Conservation (phyloP, 345 rosid species). For the Brassica cretica region DNA sequence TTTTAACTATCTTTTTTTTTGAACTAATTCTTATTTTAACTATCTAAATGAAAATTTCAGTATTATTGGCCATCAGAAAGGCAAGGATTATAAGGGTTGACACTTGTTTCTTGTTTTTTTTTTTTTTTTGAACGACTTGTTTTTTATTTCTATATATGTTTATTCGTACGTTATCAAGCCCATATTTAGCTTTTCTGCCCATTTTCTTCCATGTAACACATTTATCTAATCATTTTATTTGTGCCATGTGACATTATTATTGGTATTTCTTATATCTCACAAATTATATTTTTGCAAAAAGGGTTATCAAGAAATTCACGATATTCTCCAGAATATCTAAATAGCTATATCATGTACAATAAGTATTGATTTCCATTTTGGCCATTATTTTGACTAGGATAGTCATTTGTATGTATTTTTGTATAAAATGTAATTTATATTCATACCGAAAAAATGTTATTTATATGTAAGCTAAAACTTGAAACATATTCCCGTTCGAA, state of each 20-base stretch:
- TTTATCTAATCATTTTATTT: conserved; percentile 1
- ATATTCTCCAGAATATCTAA: not conserved
- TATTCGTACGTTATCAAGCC: conserved; percentile 24
- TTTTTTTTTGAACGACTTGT: not conserved
- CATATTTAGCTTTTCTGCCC: conserved; percentile 2
- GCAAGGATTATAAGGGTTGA: conserved; percentile 23
- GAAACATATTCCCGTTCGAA: not conserved
- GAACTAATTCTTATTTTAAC: not conserved
- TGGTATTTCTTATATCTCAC: not conserved
- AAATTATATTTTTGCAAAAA: not conserved
- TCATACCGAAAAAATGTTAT: not conserved
- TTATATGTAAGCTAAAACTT: not conserved
- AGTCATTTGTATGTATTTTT: not conserved
- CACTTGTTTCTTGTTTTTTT: conserved; percentile 26
- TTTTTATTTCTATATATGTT: not conserved
- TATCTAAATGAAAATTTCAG: not conserved
- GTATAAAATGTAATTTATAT: not conserved
- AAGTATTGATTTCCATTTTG: not conserved
- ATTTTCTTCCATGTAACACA: not conserved
- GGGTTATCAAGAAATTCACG: not conserved
- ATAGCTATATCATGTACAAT: not conserved
- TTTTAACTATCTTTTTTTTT: too few species aligned
- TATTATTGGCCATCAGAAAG: conserved; percentile 28
- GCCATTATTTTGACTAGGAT: not conserved
- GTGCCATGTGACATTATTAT: not conserved